Conservation (phyloP, 1,284 basidiomycete species). For the Ustilago trichophora region DNA sequence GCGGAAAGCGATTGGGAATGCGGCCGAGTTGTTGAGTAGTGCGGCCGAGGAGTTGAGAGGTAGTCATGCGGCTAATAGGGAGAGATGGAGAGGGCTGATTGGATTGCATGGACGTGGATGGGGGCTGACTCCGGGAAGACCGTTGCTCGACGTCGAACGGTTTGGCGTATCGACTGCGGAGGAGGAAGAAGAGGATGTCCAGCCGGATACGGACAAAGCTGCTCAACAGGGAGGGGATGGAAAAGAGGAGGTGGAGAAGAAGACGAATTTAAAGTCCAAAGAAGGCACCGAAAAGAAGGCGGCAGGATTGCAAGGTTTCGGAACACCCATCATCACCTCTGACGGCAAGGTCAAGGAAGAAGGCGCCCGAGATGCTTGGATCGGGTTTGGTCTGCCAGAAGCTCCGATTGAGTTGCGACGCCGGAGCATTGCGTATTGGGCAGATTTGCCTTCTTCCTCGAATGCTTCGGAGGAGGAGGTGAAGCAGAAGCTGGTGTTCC, state of each 20-base stretch:
- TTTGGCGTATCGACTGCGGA: constrained; percentile 22
- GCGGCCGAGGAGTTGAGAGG: constrained; percentile 46
- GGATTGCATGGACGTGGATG: constrained; percentile 49
- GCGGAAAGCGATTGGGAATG: constrained; percentile 25
- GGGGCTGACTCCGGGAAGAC: constrained; percentile 55
- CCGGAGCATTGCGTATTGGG: constrained; percentile 55
- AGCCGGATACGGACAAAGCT: not conserved
- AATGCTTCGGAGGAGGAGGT: not conserved
- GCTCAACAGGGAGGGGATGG: not conserved
- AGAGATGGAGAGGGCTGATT: constrained; percentile 46
- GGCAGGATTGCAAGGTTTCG: constrained; percentile 47
- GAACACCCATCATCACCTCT: constrained; percentile 50
- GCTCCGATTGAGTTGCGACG: constrained; percentile 40
- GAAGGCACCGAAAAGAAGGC: not conserved
- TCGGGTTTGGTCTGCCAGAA: constrained; percentile 56
- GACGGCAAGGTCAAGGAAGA: constrained; percentile 56
- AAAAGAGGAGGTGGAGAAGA: not conserved
- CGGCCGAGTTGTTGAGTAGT: constrained; percentile 41
- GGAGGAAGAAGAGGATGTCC: not conserved
- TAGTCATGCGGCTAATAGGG: constrained; percentile 30
- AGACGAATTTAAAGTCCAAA: not conserved
- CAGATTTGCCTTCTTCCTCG: constrained; percentile 15
- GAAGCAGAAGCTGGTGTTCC: constrained; percentile 43
- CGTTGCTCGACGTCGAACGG: constrained; percentile 52
- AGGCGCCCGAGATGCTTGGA: constrained; percentile 60